Base-by-base conservation (phyloP, 1,284 basidiomycete species). In the Cryptococcus maquisensis region DNA sequence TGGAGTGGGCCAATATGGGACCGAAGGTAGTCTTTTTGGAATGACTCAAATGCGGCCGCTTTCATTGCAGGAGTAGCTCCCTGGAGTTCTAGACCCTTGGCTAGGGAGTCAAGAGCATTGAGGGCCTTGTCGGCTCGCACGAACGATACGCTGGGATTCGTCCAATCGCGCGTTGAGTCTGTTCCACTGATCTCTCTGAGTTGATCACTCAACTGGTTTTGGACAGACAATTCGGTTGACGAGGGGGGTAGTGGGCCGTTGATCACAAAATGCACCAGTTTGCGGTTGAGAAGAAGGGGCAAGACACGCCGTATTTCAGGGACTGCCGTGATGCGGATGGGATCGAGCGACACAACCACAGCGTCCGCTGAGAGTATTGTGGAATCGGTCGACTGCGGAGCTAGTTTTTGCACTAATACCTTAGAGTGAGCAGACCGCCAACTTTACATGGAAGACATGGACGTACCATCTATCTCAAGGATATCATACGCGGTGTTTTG, bases 281-380 rank as follows among this genome's bases (percentile, higher is more conserved):
- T 56, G 38, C 65, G 61, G 4, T 49, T 36, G 9, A 67, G 46
- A 12, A 64, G 49, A 8, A 51, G 39, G 7, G 61, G 62, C 3
- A 68, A 56, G 49, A 71, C 44, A 20, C 52, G 42, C 4, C 42
- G 39, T 24, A 69, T 37, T 20, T 49, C 47, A 8, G 60, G 65
- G 9, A 62, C 57, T 1, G 56, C 52, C 3, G 67, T 55, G 4
- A 70, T 66, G 4, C 68, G 66, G 44, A 72, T 65, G 16, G 68
- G 75, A 55, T 73, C 72, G 26, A 74, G 56, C n/a, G 76, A 65
- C 24, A 77, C n/a, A 9, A 74, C 47, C 12, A 59, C 48, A 4
- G 68, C 55, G 50, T 77, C 74, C 20, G 64, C 63, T 2, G 58
- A 56, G 8, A 68, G 54, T n/a, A 62, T 39, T 18, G 50, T 50